Conservation (phyloP, 257 asterid species). For the Nicotiana benthamiana region DNA sequence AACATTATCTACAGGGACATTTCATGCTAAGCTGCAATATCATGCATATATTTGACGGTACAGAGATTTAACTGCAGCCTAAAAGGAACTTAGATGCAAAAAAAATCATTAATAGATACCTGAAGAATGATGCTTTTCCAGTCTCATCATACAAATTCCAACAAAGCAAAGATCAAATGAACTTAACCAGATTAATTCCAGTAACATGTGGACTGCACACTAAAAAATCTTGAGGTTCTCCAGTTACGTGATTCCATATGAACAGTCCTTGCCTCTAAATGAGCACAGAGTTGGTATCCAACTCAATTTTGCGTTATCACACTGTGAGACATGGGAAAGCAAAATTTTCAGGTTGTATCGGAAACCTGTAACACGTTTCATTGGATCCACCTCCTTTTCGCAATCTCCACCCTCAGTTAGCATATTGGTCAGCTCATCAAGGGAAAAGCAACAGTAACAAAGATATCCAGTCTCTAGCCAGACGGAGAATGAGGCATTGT, state of each 20-base stretch:
- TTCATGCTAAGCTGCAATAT: conserved; percentile 10
- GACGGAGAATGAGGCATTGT: conserved; percentile 24
- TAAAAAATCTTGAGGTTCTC: conserved; percentile 25
- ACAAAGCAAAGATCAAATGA: conserved; percentile 16
- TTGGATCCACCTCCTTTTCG: conserved; percentile 20
- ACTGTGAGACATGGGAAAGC: conserved; percentile 24
- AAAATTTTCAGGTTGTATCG: conserved; percentile 19
- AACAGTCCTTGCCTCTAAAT: conserved; percentile 33
- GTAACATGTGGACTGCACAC: conserved; percentile 15
- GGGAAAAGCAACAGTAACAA: conserved; percentile 10
- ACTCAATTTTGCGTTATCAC: conserved; percentile 13
- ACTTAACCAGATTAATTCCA: conserved; percentile 27
- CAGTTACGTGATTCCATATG: conserved; percentile 34
- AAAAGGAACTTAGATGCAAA: conserved; percentile 24
- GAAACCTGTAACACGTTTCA: conserved; percentile 13
- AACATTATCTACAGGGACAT: conserved; percentile 9
- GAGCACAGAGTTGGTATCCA: conserved; percentile 22
- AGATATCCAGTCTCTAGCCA: conserved; percentile 26
- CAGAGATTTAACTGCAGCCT: conserved; percentile 18
- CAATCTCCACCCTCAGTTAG: conserved; percentile 21
- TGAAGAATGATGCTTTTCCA: conserved; percentile 31
- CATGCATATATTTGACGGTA: conserved; percentile 7
- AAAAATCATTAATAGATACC: conserved; percentile 24
- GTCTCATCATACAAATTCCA: conserved; percentile 31
- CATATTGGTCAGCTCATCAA: conserved; percentile 19